A percentile compares a stretch with the other conserved stretches of the same genome.
phyloP scores from a whole-genome alignment of 257 asterid genomes.

The Solanum habrochaites region DNA sequence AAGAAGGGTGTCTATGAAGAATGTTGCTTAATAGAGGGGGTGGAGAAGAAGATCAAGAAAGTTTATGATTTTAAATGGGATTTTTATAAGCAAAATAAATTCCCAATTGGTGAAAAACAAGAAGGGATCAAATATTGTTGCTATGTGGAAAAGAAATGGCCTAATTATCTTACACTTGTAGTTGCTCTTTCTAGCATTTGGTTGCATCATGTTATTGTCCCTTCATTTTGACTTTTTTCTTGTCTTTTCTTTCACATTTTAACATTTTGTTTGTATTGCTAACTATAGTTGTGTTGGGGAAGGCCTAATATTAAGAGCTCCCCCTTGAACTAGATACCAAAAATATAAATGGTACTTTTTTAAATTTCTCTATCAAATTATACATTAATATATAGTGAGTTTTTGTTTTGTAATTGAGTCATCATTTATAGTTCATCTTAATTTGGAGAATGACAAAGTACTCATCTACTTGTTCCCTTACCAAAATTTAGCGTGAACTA shows the following conservation, averaged over 20 bases:
- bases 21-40: not conserved
- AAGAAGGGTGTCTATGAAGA: not conserved
- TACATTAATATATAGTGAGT: not conserved
- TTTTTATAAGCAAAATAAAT: not conserved
- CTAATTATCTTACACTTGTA: constrained; percentile 13
- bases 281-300: not conserved
- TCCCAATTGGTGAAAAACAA: not conserved
- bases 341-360: not conserved
- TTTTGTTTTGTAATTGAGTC: not conserved
- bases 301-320: not conserved
- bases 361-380: not conserved
- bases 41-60: not conserved
- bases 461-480: not conserved
- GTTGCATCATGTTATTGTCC: constrained; percentile 8
- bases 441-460: not conserved
- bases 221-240: constrained; percentile 5
- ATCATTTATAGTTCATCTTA: not conserved
- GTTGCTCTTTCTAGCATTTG: constrained; percentile 25
- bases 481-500: not conserved
- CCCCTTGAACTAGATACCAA: not conserved
- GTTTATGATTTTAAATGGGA: not conserved
- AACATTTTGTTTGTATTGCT: not conserved
- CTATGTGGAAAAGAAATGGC: constrained; percentile 2
- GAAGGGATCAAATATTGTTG: not conserved
- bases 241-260: not conserved